These are phyloP conservation scores for Hydnum rufescens DNA, from an alignment of 768 basidiomycete species.

Conservation along the genomic window DNA sequence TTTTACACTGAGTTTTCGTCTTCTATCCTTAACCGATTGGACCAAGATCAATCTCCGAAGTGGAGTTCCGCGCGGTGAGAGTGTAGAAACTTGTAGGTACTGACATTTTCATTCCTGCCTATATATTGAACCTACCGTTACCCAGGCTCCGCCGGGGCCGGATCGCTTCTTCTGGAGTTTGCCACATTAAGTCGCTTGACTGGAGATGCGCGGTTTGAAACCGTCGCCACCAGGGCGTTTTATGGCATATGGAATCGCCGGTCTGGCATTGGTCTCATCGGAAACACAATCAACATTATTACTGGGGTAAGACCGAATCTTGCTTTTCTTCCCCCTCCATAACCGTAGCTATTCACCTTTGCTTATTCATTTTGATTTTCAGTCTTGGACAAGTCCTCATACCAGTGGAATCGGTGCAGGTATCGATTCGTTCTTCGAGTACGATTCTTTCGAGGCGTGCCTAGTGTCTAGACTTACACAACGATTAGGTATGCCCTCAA, in stretches of 20 bases:
- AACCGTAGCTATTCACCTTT: background rate
- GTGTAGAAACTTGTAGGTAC: conserved; percentile 61
- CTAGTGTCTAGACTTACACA: background rate
- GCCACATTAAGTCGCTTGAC: conserved; percentile 82
- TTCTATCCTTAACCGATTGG: background rate
- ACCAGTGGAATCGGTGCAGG: conserved; percentile 78
- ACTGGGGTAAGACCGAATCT: conserved; percentile 46
- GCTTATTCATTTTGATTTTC: background rate
- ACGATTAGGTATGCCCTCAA: conserved; percentile 51
- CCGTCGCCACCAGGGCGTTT: conserved; percentile 73
- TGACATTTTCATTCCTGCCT: background rate
- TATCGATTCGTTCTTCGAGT: conserved; percentile 85
- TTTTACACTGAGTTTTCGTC: conserved; percentile 8
- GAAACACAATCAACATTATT: conserved; percentile 69
- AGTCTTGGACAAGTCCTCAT: conserved; percentile 64
- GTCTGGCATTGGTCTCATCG: conserved; percentile 66
- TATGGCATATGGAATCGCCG: conserved; percentile 87
- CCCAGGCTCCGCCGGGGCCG: conserved; percentile 77
- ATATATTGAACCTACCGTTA: background rate
- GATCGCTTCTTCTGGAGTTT: conserved; percentile 85
- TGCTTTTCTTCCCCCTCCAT: background rate
- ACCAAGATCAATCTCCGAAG: conserved; percentile 61
- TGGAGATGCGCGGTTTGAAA: conserved; percentile 77
- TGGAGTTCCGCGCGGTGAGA: conserved; percentile 59
- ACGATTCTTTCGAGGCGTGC: conserved; percentile 9